Conservation (phyloP, 768 basidiomycete species). For the Mycena maculata region DNA sequence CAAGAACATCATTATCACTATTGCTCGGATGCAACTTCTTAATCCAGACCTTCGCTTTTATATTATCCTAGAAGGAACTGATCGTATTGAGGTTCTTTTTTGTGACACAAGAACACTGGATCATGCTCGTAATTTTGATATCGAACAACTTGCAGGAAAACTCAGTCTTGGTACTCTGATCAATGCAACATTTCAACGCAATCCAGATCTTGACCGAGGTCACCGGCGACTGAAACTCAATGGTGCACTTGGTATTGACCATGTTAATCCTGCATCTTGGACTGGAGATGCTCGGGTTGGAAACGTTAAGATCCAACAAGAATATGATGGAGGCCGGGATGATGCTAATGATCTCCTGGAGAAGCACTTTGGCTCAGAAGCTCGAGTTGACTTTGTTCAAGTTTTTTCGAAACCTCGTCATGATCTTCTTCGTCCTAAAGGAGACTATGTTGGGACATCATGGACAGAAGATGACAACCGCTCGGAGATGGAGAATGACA, state of each 20-base stretch:
- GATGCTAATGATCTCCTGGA: not conserved
- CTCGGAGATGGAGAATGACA: not conserved
- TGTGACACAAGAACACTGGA: not conserved
- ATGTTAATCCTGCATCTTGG: slow-evolving; percentile 4
- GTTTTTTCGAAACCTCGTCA: too few relatives aligned
- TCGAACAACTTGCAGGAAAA: not conserved
- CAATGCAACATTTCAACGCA: not conserved
- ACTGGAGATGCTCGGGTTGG: not conserved
- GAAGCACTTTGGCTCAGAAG: not conserved
- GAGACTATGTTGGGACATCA: not conserved
- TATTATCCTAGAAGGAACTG: not conserved
- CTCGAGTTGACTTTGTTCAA: not conserved
- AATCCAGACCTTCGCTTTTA: not conserved
- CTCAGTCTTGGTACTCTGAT: not conserved
- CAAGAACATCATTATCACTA: not conserved
- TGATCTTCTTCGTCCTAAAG: too few relatives aligned
- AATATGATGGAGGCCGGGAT: not conserved
- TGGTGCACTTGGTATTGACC: slow-evolving; percentile 1
- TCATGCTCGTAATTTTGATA: slow-evolving; percentile 5
- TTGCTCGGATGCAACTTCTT: not conserved
- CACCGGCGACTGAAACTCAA: not conserved
- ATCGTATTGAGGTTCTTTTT: not conserved
- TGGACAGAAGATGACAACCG: not conserved
- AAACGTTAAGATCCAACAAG: not conserved
- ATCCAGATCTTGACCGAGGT: slow-evolving; percentile 8